These are phyloP conservation scores for Podospora fimiseda DNA, from an alignment of 495 filamentous ascomycete genomes.

Conservation along the genomic window DNA sequence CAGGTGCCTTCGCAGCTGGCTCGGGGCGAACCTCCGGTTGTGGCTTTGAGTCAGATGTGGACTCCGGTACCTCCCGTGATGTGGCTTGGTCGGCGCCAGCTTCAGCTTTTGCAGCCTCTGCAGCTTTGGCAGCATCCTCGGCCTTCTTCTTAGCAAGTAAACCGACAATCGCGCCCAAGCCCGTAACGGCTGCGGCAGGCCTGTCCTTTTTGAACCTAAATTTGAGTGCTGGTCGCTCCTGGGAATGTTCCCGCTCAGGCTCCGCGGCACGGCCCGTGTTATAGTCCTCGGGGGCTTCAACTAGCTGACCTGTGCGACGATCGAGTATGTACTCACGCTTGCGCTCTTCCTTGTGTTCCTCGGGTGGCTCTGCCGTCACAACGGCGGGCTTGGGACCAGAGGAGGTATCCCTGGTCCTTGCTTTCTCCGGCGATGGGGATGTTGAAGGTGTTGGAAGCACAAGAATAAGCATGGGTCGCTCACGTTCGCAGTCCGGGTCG, in stretches of 20 bases:
- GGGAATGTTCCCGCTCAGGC: slow-evolving; percentile 40
- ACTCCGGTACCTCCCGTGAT: background rate
- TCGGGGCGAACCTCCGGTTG: background rate
- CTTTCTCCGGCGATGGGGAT: slow-evolving; percentile 38
- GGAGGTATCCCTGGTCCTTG: slow-evolving; percentile 12
- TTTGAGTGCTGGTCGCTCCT: slow-evolving; percentile 18
- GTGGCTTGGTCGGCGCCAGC: slow-evolving; percentile 8
- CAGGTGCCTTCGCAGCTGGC: background rate
- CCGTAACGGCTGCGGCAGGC: slow-evolving; percentile 35
- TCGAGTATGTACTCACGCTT: slow-evolving; percentile 13
- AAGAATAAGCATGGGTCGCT: slow-evolving; percentile 46
- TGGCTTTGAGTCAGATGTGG: background rate
- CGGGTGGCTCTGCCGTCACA: slow-evolving; percentile 6
- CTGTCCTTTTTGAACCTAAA: slow-evolving; percentile 30
- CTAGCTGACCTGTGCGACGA: slow-evolving; percentile 12
- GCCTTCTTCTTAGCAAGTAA: slow-evolving; percentile 17
- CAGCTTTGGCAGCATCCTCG: slow-evolving; percentile 10
- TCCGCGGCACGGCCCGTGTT: slow-evolving; percentile 53
- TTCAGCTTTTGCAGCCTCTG: slow-evolving; percentile 13
- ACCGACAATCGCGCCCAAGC: slow-evolving; percentile 24
- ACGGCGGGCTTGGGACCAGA: slow-evolving; percentile 5
- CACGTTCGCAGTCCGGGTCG: slow-evolving; percentile 43
- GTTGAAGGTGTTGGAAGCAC: slow-evolving; percentile 45
- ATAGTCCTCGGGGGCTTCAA: slow-evolving; percentile 28
- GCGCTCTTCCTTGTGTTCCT: slow-evolving; percentile 10